Conservation (phyloP, 352 stramenopile genomes). For the Lagenidium giganteum region DNA sequence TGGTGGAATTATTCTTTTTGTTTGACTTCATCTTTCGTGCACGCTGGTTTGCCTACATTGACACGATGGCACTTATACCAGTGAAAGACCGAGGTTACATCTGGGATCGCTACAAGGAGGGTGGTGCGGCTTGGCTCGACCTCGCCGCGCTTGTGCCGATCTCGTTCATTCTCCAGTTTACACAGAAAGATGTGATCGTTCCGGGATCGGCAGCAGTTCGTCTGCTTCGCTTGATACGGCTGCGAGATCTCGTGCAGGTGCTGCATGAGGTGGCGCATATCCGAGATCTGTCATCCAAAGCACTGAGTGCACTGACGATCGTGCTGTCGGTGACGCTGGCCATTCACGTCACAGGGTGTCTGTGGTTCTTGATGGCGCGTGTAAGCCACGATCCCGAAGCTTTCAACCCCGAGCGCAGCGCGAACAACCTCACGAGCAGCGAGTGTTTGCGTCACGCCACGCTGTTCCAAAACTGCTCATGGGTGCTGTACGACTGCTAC, state of each 20-base stretch:
- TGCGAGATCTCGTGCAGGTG: slow-evolving; percentile 38
- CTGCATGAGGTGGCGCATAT: slow-evolving; percentile 57
- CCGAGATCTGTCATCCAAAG: slow-evolving; percentile 51
- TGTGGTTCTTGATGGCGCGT: slow-evolving; percentile 73
- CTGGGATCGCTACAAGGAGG: slow-evolving; percentile 53
- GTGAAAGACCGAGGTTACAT: slow-evolving; percentile 66
- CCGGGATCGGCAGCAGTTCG: slow-evolving; percentile 42
- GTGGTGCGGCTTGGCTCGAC: slow-evolving; percentile 45
- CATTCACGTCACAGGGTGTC: slow-evolving; percentile 54
- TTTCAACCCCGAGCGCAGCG: slow-evolving; percentile 17
- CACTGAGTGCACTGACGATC: slow-evolving; percentile 46
- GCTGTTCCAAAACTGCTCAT: slow-evolving; percentile 60
- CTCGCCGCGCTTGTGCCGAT: slow-evolving; percentile 53
- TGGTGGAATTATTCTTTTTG: slow-evolving; percentile 55
- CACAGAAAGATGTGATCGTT: slow-evolving; percentile 21
- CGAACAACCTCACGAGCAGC: slow-evolving; percentile 26
- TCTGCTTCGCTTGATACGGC: slow-evolving; percentile 39
- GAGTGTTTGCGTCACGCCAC: slow-evolving; percentile 41
- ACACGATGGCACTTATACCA: slow-evolving; percentile 53
- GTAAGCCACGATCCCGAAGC: slow-evolving; percentile 32
- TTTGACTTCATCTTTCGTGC: slow-evolving; percentile 42
- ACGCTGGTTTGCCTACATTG: slow-evolving; percentile 63
- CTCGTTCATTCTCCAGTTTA: slow-evolving; percentile 45
- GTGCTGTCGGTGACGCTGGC: slow-evolving; percentile 59
- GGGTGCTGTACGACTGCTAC: slow-evolving; percentile 65